A percentile compares a stretch with the other conserved stretches of the same genome.
phyloP scores from a whole-genome alignment of 139 green algal genomes.

The Chlorella sp. region DNA sequence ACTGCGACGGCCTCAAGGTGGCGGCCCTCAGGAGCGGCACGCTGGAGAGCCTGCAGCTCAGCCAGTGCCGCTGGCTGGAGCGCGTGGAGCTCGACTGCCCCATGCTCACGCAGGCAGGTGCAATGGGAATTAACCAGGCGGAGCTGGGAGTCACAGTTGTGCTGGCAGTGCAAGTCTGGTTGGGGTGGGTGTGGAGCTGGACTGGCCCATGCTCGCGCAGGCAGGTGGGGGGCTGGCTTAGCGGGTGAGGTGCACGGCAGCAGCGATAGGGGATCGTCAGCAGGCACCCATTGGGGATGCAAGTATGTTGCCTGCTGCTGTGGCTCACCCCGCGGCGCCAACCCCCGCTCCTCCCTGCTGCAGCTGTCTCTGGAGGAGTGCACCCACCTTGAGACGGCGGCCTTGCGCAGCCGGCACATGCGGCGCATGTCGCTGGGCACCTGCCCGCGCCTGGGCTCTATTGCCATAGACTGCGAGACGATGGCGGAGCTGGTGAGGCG shows the following conservation, averaged over 20 bases:
- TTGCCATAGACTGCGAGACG: slow-evolving; percentile 22
- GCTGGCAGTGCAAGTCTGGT: neutral
- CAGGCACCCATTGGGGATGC: neutral
- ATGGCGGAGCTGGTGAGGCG: slow-evolving; percentile 1
- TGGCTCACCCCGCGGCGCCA: neutral
- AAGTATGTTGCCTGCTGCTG: neutral
- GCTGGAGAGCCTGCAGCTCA: slow-evolving; percentile 39
- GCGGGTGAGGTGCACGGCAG: neutral
- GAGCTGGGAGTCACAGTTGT: too few relatives aligned
- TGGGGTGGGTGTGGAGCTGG: neutral
- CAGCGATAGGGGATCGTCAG: neutral
- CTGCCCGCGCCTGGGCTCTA: slow-evolving; percentile 36
- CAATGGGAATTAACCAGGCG: too few relatives aligned
- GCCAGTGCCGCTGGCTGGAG: slow-evolving; percentile 34
- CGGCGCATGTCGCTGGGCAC: slow-evolving; percentile 36
- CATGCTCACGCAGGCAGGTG: neutral
- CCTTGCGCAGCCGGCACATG: slow-evolving; percentile 14
- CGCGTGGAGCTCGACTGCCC: slow-evolving; percentile 9
- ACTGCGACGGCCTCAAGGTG: slow-evolving; percentile 49
- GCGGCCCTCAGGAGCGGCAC: slow-evolving; percentile 34
- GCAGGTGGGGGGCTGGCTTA: neutral
- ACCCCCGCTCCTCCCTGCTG: neutral
- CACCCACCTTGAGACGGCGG: slow-evolving; percentile 26
- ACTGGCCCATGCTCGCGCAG: slow-evolving; percentile 10
- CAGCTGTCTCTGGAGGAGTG: slow-evolving; percentile 42